Conservation (phyloP, 139 green algal species). For the Asterochloris erici region DNA sequence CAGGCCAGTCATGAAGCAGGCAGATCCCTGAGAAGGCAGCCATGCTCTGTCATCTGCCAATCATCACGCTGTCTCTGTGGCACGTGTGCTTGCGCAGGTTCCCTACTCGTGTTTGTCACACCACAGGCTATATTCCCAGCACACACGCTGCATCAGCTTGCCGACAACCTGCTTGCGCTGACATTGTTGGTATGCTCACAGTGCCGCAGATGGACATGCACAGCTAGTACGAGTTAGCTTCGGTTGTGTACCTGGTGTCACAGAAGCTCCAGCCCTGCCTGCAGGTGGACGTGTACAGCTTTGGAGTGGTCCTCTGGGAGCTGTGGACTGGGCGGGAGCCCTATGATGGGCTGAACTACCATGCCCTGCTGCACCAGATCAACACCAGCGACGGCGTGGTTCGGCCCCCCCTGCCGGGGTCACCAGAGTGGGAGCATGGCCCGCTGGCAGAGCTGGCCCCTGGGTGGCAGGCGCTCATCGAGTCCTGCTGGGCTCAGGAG, state of each 20-base stretch:
- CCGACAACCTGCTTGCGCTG: background rate
- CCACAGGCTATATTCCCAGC: background rate
- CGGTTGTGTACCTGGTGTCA: no score
- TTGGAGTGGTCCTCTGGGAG: constrained; percentile 79
- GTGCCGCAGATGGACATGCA: no score
- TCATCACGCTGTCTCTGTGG: no score
- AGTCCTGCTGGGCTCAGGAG: constrained; percentile 52
- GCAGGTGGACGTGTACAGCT: constrained; percentile 60
- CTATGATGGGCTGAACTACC: constrained; percentile 74
- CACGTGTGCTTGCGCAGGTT: no score
- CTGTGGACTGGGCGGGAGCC: constrained; percentile 67
- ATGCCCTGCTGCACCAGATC: constrained; percentile 73
- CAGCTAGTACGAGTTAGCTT: no score
- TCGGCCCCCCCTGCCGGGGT: constrained; percentile 54
- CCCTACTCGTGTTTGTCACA: no score
- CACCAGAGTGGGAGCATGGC: constrained; percentile 53
- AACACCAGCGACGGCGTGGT: constrained; percentile 37
- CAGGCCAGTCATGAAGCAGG: no score
- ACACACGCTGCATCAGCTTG: background rate
- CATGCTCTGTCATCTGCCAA: no score
- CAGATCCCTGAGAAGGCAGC: no score
- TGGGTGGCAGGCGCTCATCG: constrained; percentile 53
- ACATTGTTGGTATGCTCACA: no score
- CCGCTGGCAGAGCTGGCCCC: constrained; percentile 40
- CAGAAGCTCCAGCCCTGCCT: background rate